Conservation (phyloP, 768 basidiomycete genomes). For the Myochromella boudieri region DNA sequence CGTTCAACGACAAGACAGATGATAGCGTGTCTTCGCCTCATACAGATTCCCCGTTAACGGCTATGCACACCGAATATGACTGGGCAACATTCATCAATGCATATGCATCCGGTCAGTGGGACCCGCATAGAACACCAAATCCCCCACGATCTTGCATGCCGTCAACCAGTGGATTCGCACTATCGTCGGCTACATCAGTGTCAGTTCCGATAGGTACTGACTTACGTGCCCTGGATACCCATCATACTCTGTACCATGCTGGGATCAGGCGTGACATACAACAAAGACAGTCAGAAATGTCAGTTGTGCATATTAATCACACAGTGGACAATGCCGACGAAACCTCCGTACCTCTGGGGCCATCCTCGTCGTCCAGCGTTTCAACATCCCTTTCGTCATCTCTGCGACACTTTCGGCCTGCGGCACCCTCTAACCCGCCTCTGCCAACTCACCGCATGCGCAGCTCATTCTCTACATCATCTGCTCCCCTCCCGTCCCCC, state of each 20-base stretch:
- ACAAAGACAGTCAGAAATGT: background rate
- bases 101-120: conserved; percentile 79
- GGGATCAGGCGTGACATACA: background rate
- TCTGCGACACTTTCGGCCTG: conserved; percentile 13
- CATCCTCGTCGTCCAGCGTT: conserved; percentile 13
- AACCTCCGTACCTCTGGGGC: conserved; percentile 2
- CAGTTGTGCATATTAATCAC: background rate
- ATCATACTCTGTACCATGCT: background rate
- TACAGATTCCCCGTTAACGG: conserved; percentile 1
- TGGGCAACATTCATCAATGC: conserved; percentile 79
- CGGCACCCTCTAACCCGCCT: conserved; percentile 14
- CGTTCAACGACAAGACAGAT: conserved; percentile 16
- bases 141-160: conserved; percentile 39
- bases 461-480: conserved; percentile 22
- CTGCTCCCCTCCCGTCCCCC: conserved; percentile 16
- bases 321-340: background rate
- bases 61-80: conserved; percentile 39
- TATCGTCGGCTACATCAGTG: conserved; percentile 3
- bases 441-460: conserved; percentile 22
- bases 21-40: background rate
- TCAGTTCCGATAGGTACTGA: background rate
- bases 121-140: conserved; percentile 68
- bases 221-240: background rate
- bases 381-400: conserved; percentile 14
- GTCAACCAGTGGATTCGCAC: conserved; percentile 6